These are phyloP conservation scores for Darksidea phi DNA, from an alignment of 495 filamentous ascomycete species.

Conservation along the genomic window DNA sequence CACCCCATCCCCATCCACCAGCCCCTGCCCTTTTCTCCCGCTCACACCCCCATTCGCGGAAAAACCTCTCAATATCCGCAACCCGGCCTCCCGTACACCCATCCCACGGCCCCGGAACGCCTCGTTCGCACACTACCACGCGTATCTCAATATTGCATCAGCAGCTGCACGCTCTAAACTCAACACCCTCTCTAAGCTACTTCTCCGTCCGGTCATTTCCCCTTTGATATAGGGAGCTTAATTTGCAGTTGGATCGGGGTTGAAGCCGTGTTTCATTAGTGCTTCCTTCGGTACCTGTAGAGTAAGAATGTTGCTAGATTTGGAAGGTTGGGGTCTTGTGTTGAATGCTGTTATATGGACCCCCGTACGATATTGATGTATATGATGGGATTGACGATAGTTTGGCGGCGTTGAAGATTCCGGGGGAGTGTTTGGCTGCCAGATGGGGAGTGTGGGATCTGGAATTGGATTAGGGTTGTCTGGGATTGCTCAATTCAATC, in stretches of 20 bases:
- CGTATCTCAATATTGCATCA: too few species aligned
- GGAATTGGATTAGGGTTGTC: too few species aligned
- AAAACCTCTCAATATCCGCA: not conserved
- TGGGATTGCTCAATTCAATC: too few species aligned
- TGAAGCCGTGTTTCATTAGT: too few species aligned
- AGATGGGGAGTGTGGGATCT: not conserved
- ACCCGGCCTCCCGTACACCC: not conserved
- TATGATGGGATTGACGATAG: not conserved
- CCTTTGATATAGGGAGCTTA: too few species aligned
- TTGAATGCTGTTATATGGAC: slow-evolving; percentile 7
- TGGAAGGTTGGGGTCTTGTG: not conserved
- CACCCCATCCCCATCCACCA: not conserved
- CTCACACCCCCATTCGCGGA: slow-evolving; percentile 3
- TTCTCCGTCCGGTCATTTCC: too few species aligned
- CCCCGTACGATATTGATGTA: slow-evolving; percentile 1
- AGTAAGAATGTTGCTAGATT: not conserved
- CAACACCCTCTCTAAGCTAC: too few species aligned
- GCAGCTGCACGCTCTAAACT: too few species aligned
- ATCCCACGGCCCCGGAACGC: too few species aligned
- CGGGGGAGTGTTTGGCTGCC: not conserved
- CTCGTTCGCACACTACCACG: too few species aligned
- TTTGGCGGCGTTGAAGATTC: not conserved
- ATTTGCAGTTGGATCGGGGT: too few species aligned
- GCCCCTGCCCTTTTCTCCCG: not conserved
- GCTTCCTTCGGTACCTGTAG: not conserved